Percentiles rank a stretch among this genome's conserved stretches.
phyloP scores from a whole-genome alignment of 2,329 filamentous ascomycete genomes.

The Aspergillus sp. region DNA sequence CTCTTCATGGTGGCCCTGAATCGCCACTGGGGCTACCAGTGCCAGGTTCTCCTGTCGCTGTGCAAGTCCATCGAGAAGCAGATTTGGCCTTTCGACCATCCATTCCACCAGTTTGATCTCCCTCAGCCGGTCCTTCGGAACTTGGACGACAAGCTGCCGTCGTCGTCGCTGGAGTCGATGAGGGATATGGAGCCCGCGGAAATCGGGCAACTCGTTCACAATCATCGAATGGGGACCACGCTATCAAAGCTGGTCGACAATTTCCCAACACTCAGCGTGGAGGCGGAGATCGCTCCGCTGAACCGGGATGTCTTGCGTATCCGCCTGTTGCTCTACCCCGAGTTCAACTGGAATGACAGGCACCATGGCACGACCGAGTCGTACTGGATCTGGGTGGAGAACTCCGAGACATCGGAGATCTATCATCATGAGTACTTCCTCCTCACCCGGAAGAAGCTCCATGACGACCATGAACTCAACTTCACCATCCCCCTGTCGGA shows the following conservation, averaged over 20 bases:
- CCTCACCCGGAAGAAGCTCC: slow-evolving; percentile 74
- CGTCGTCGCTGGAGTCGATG: slow-evolving; percentile 68
- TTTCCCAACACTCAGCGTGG: slow-evolving; percentile 84
- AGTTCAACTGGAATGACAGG: slow-evolving; percentile 90
- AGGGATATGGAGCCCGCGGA: slow-evolving; percentile 89
- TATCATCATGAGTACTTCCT: slow-evolving; percentile 98
- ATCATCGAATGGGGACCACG: slow-evolving; percentile 73
- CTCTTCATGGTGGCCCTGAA: slow-evolving; percentile 97
- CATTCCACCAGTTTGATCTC: slow-evolving; percentile 88
- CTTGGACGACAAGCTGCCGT: slow-evolving; percentile 67
- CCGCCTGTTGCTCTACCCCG: slow-evolving; percentile 72
- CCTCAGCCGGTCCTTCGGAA: slow-evolving; percentile 74
- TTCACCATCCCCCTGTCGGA: slow-evolving; percentile 95
- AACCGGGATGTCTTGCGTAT: slow-evolving; percentile 94
- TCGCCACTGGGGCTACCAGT: slow-evolving; percentile 90
- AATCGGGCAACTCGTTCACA: slow-evolving; percentile 84
- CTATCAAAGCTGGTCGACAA: slow-evolving; percentile 75
- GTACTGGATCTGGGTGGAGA: slow-evolving; percentile 98
- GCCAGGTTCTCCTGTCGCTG: slow-evolving; percentile 77
- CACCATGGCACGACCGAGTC: slow-evolving; percentile 91
- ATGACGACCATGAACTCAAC: slow-evolving; percentile 94
- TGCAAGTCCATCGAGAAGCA: slow-evolving; percentile 97
- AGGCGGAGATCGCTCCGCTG: slow-evolving; percentile 88
- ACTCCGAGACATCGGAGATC: slow-evolving; percentile 93
- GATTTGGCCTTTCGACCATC: slow-evolving; percentile 91